Evolutionary conservation across 2,329 filamentous ascomycete genomes (phyloP), one percentile per base, ranked within the genome.

Genomic region (Plenodomus lindquistii): DNA sequence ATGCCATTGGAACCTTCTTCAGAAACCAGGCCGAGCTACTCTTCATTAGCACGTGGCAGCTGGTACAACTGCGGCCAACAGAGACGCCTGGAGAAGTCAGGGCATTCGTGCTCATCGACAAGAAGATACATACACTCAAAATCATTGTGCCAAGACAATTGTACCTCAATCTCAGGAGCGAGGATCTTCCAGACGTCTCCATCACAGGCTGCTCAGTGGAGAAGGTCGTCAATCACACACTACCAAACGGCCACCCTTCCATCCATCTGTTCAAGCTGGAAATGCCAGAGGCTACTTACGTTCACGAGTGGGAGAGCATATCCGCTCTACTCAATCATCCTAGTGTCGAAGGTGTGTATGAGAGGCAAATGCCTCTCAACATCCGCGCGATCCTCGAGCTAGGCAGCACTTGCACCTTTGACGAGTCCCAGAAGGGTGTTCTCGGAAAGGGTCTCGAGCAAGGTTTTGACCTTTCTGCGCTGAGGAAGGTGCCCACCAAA

Each of bases 341-440:
- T 0, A 96, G 91, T 70, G 89, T 99, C 1, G 94, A 99, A 73
- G 95, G 95, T 22, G 91, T 99, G 13, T 99, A 99, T 66, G 95
- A 99, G 75, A 93, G 88, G 64, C 88, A 96, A 58, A 81, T 99
- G 1, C 91, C 95, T 1, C 79, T 97, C 5, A 90, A 89, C 55
- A 83, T 96, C 40, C 84, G 93, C 35, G 94, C 93, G 3, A 83
- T 99, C 24, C 81, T 99, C 9, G 89, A 94, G 59, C 79, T 99
- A 1, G 95, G 94, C 36, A 97, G 90, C 63, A 79, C 89, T 22
- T 99, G 94, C 69, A 95, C 91, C 2, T 96, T 99, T 58, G 94
- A 99, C 63, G 89, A 96, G 63, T 86, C 80, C 45, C 92, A 97
- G 61, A 84, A 88, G 51, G 95, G 93, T 60, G 92, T 97, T 2